A percentile compares a stretch with the other conserved stretches of the same genome.
phyloP scores from a whole-genome alignment of 139 green algal genomes.

The Chlorella sp. region DNA sequence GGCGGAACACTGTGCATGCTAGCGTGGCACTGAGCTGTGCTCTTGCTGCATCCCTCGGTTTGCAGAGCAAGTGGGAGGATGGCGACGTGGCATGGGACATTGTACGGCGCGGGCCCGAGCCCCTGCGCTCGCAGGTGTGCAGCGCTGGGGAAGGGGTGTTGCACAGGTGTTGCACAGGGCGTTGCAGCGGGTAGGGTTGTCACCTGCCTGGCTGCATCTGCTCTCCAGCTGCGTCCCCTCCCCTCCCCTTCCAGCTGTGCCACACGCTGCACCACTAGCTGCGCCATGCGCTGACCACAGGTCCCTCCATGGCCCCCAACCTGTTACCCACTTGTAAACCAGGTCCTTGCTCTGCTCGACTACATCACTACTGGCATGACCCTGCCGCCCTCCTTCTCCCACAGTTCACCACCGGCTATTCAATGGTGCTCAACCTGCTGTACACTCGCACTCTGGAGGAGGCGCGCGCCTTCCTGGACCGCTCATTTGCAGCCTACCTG shows the following conservation, averaged over 20 bases:
- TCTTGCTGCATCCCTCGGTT: no score
- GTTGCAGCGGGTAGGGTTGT: no score
- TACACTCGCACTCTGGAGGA: slow-evolving; percentile 74
- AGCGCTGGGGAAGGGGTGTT: no score
- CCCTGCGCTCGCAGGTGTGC: slow-evolving; percentile 54
- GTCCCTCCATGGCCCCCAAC: slow-evolving; percentile 88
- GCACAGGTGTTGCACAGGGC: no score
- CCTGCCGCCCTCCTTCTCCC: not conserved
- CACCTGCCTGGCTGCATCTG: no score
- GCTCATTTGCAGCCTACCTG: slow-evolving; percentile 62
- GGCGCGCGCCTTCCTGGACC: slow-evolving; percentile 76
- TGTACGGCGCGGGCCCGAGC: slow-evolving; percentile 80
- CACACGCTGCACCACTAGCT: no score
- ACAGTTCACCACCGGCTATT: slow-evolving; percentile 83
- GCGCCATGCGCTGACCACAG: slow-evolving; percentile 79
- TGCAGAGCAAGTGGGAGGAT: slow-evolving; percentile 81
- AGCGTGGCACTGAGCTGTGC: no score
- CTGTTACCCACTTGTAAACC: slow-evolving; percentile 63
- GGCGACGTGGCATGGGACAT: slow-evolving; percentile 73
- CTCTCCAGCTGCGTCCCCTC: no score
- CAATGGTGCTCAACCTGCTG: slow-evolving; percentile 92
- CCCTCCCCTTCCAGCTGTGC: no score
- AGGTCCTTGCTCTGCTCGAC: not conserved
- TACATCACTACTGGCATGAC: not conserved
- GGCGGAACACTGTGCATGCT: no score